Base-by-base conservation (phyloP, 2,329 filamentous ascomycete genomes). In the Cordyceps fumosorosea region DNA sequence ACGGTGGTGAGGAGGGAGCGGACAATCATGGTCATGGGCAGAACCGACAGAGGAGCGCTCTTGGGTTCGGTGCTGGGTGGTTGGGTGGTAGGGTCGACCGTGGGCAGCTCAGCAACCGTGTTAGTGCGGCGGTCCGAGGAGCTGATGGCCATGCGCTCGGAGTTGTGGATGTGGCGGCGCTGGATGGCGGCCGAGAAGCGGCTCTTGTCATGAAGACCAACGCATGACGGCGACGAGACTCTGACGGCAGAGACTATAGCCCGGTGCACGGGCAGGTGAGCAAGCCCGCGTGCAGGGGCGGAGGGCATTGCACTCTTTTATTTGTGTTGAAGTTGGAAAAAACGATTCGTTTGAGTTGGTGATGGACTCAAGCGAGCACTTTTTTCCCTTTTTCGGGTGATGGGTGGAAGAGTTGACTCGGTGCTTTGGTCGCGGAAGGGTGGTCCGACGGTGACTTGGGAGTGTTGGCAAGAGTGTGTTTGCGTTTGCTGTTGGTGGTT, bases 1-100 rank as follows among this genome's bases (percentile, higher is more conserved):
- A 82, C 81, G 6, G 84, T 89, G 60, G 89, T 89, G 66, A 84
- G 78, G 62, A 90, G 82, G 10, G 88, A 90, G 63, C 89, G 86
- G 20, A 92, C 73, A 44, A 93, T 78, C 63, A 84, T 85, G 62
- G 78, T 79, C 3, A 90, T 76, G 0, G 89, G 88, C 42, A 92
- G 80, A 47, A 89, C 80, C 0, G 87, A 84, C 24, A 92, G 79
- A 1, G 86, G 81, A n/a, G 74, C 72, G 53, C 73, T 72, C 53
- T 64, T 63, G 42, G 70, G 61, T 48, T 69, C 67, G 53, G 66
- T 60, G 57, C 64, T 68, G 54, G 70, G 68, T 22, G 71, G 67
- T 45, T 69, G 65, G 3, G 71, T 69, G 58, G 71, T 68, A n/a
- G 70, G 68, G 16, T 72, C 68, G 47, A 56, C 58, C 12, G 57